phyloP scores from a whole-genome alignment of 768 basidiomycete species.

The Auriscalpium microsporum region DNA sequence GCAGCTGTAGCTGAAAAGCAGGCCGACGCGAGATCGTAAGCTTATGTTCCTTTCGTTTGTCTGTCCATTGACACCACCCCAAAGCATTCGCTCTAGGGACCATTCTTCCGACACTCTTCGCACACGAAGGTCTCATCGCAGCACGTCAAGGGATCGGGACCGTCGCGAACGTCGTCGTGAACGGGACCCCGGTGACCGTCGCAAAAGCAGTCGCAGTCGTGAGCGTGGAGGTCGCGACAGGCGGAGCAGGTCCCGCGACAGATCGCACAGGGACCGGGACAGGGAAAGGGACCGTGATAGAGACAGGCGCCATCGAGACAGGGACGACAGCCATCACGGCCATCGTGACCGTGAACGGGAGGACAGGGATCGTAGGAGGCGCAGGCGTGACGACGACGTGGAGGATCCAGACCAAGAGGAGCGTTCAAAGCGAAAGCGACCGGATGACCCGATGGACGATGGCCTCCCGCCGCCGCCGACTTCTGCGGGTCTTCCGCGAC shows the following conservation, averaged over 20 bases:
- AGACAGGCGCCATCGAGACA: slow-evolving; percentile 39
- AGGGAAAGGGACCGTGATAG: slow-evolving; percentile 38
- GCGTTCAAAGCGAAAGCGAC: slow-evolving; percentile 59
- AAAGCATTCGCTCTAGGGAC: slow-evolving; percentile 45
- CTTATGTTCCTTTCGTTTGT: too few species aligned
- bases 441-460: slow-evolving; percentile 41
- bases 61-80: too few species aligned
- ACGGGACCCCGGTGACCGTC: slow-evolving; percentile 41
- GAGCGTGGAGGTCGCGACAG: slow-evolving; percentile 32
- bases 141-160: slow-evolving; percentile 56
- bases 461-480: slow-evolving; percentile 37
- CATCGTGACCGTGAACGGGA: slow-evolving; percentile 41
- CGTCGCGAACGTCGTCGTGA: slow-evolving; percentile 50
- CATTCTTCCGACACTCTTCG: slow-evolving; percentile 71
- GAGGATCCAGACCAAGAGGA: slow-evolving; percentile 46
- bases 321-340: slow-evolving; percentile 44
- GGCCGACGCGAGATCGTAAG: too few species aligned
- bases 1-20: background rate
- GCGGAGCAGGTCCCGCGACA: slow-evolving; percentile 30
- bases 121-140: slow-evolving; percentile 65
- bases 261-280: slow-evolving; percentile 35
- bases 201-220: slow-evolving; percentile 56
- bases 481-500: slow-evolving; percentile 35
- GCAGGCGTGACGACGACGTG: slow-evolving; percentile 60
- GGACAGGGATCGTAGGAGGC: slow-evolving; percentile 49